Evolutionary conservation across 169 alveolate species (phyloP), one percentile per base, ranked within the genome.

Genomic region (Plasmodium berghei): DNA sequence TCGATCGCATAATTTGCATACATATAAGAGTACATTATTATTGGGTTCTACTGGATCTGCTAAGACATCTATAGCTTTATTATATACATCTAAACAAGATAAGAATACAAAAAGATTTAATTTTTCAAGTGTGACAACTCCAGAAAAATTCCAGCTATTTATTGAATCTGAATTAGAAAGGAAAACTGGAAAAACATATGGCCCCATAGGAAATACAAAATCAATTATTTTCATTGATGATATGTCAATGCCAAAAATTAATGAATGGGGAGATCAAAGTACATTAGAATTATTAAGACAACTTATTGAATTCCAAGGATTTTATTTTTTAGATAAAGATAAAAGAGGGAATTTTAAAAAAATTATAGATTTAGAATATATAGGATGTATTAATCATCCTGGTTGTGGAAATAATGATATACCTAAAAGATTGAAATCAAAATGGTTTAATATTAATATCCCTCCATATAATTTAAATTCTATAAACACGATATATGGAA

Each of bases 31-130:
- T 63, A 95, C 96, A 8, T 52, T 97, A 52, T 87, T 97, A 52
- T 96, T 98, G 40, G 99, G 99, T 72, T 98, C 98, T 71, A 93
- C 98, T 14, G 99, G 99, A 89, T 97, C 99, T 18, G 99, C 99
- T 9, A 98, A 98, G 92, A 98, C 99, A 12, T 96, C 99, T 2
- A 96, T 98, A 67, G 97, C 97, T 42, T 96, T 98, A 56, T 95
- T 98, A 96, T 98, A 96, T 92, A 90, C 97, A 70, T 87, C 94
- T 10, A 96, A 95, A 93, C 91, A 88, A 70, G 93, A 93, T 49
- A 95, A 93, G 90, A 96, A 97, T 96, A 96, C 97, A 89, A 98
- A 97, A 80, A 80, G 98, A 22, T 95, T 97, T 73, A 98, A 98
- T 94, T 97, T 97, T 80, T 97, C 99, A 34, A 95, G 98, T 42